Base-by-base conservation (phyloP, 371 early-diverging fungal species). In the Saksenaea oblongispora region DNA sequence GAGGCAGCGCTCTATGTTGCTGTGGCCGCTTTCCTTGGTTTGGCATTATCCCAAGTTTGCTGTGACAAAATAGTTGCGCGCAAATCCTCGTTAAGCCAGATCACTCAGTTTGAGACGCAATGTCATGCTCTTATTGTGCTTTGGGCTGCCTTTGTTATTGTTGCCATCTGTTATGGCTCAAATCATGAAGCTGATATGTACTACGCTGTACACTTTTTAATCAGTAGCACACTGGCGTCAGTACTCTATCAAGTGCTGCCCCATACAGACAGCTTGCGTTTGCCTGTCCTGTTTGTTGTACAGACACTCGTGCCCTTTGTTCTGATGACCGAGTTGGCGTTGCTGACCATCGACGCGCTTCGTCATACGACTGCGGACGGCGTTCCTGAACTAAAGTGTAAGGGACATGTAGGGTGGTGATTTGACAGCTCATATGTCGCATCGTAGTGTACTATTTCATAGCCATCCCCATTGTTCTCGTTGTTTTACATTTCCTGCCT, bases 341-440 rank as follows among this genome's bases (percentile, higher is more conserved):
- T 79, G 3, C 54, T 83, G 35, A 56, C 63, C 13, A 75, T 84
- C 59, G 78, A 80, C 35, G 80, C 76, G 7, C 72, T 84, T 73
- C 72, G 79, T 24, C 82, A 81, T 54, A 81, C 82, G 3, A 69
- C 75, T 27, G 83, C 83, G 22, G 85, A 84, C 51, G 85, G 85
- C 34, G 79, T 82, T 4, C 82, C 85, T 22, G 76, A 83, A 36
- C 53, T 17, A 13, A 54, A 36, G 22, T 35, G 58, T 54, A 55
- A 54, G 36, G 17, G 55, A 24, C 1, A 26, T 39, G 56, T 5
- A 0, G 26, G 62, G 37, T 69, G 5, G 67, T 65, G n/a, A n/a
- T n/a, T n/a, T n/a, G n/a, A n/a, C n/a, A n/a, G n/a, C n/a, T n/a
- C n/a, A n/a, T n/a, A n/a, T n/a, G n/a, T n/a, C n/a, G 31, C 31